Evolutionary conservation across 2,329 filamentous ascomycete species (phyloP), one percentile per base, ranked within the genome.

Genomic region (Botrytis sinoallii): DNA sequence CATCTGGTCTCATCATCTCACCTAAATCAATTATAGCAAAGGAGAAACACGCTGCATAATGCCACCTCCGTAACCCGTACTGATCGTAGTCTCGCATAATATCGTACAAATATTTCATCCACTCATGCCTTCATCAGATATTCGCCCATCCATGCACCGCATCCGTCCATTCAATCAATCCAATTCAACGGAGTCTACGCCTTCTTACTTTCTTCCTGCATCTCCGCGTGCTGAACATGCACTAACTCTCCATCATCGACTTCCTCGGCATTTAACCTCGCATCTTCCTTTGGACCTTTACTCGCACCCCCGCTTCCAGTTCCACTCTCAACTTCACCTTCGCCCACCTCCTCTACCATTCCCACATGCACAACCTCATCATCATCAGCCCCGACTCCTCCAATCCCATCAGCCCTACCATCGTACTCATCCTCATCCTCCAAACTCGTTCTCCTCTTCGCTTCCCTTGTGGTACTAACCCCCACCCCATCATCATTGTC

Each of bases 351-450:
- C 74, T 74, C 25, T 63, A 64, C 72, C 67, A 74, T 60, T 16
- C 68, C 60, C 46, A 74, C 77, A 76, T 79, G 78, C 40, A 77
- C 75, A 57, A 80, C 72, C 46, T 76, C 76, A 22, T 75, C 76
- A 25, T 75, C 71, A 18, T 63, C 70, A 25, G 71, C 76, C 35
- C 69, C 72, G 40, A 57, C 71, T 42, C 75, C 74, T 38, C 73
- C 74, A 48, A 80, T 76, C 73, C 79, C 77, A 48, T 78, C 77
- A 40, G 78, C 78, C 73, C 76, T 78, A 60, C 79, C 79, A 38
- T 79, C 78, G 60, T 79, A 79, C 57, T 81, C 80, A 38, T 72
- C 70, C 68, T 81, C 80, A 76, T 81, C 81, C 73, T 81, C 81
- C 6, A 82, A 72, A 74, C 79, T 81, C 42, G 79, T 81, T 64